A percentile compares a stretch with the other conserved stretches of the same genome.
phyloP scores from a whole-genome alignment of 208 protist genomes.

The Acanthamoeba sp. region DNA sequence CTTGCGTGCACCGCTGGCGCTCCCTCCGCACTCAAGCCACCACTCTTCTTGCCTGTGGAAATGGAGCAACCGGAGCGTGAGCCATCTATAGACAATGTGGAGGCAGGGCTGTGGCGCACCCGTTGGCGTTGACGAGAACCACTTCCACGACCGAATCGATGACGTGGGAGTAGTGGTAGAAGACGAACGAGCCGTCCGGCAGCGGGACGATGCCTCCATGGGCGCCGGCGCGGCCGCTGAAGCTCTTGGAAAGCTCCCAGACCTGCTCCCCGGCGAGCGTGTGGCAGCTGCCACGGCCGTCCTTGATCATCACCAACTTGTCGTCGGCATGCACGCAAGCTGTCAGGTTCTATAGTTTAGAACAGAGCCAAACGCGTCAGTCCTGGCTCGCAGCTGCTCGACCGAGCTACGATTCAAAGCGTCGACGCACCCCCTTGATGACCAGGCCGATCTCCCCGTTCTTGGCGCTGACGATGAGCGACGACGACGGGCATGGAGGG shows the following conservation, averaged over 20 bases:
- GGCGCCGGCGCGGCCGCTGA: background rate
- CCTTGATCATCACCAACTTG: conserved; percentile 43
- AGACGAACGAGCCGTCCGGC: conserved; percentile 38
- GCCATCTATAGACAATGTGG: background rate
- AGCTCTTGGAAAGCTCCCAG: background rate
- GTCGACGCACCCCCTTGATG: background rate
- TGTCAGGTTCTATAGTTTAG: background rate
- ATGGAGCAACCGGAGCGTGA: background rate
- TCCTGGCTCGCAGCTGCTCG: no score
- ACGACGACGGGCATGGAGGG: background rate
- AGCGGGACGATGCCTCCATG: conserved; percentile 13
- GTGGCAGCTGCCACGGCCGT: conserved; percentile 10
- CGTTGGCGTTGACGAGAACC: conserved; percentile 8
- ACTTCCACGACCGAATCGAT: background rate
- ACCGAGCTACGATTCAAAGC: no score
- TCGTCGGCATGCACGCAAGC: conserved; percentile 37
- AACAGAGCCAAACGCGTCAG: background rate
- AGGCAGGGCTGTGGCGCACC: background rate
- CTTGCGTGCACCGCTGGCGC: background rate
- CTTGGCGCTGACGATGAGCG: background rate
- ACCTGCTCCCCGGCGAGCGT: background rate
- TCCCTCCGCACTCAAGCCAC: conserved; percentile 14
- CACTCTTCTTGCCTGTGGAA: background rate
- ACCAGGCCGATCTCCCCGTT: background rate
- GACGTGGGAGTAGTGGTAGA: conserved; percentile 25